Base-by-base conservation (phyloP, 164 flowering plant species). In the Platanus orientalis region DNA sequence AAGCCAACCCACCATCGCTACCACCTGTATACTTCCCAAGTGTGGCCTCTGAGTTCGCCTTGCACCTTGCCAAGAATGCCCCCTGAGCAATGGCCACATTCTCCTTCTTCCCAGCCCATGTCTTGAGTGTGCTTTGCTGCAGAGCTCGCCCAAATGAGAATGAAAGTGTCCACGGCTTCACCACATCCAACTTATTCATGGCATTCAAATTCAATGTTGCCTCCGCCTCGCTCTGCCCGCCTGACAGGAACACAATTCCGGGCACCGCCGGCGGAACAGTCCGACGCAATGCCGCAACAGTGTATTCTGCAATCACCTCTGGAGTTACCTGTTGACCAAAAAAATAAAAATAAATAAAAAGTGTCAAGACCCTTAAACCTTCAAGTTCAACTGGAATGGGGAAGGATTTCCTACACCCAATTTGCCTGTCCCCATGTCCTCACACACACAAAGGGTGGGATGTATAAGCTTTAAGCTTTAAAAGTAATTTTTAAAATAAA, bases 231-330 rank as follows among this genome's bases (percentile, higher is more conserved):
- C 94, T 87, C 58, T 87, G 97, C 17, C 94, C 92, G 0, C 94
- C 94, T 0, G 93, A 90, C 25, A 86, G 51, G 63, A 90, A 90
- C 77, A 90, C 90, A 2, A 90, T 77, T 34, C 91, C 93, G 0
- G 96, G 96, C 24, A 90, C 93, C 0, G 96, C 96, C 0, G 93
- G 75, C 6, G 96, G 93, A 4, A 90, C 91, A 0, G 96, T 90
- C 24, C 93, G 75, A 14, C 91, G 82, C 30, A 90, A 70, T 7
- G 93, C 88, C 0, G 75, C 26, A 28, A 90, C 96, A 9, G 93
- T 90, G 83, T 79, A 72, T 65, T 87, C 82, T 0, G 96, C 96
- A n/a, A 87, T 84, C 75, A 80, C 87, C 73, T 82, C 84, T 0
- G 91, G 64, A 11, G 83, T 21, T 14, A 85, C 91, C 90, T 86